Percentiles rank a stretch among this genome's conserved stretches.
These are phyloP conservation scores for Calonectria ilicicola DNA, from an alignment of 2,329 filamentous ascomycete genomes.

Conservation along the genomic window DNA sequence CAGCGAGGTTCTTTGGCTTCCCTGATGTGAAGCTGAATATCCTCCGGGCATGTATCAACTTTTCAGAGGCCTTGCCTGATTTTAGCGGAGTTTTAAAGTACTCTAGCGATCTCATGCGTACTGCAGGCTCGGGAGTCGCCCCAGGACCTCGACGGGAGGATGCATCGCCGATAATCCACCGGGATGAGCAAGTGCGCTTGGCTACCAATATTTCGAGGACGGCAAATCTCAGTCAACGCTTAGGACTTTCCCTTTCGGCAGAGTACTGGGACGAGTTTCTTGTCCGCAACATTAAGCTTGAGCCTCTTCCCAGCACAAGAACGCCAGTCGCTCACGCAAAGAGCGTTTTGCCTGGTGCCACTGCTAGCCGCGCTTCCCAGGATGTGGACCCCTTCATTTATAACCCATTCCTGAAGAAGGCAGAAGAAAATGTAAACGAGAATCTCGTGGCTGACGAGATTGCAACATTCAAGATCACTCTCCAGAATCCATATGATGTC, in stretches of 20 bases:
- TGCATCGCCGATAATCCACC: conserved; percentile 75
- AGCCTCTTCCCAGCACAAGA: conserved; percentile 69
- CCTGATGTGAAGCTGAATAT: conserved; percentile 86
- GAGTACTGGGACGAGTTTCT: conserved; percentile 99
- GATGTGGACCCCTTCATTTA: conserved; percentile 91
- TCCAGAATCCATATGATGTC: conserved; percentile 96
- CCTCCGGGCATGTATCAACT: conserved; percentile 88
- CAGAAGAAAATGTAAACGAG: conserved; percentile 70
- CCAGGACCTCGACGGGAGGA: conserved; percentile 77
- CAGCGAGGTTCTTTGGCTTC: conserved; percentile 79
- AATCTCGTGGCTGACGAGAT: conserved; percentile 84
- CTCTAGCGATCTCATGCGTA: conserved; percentile 85
- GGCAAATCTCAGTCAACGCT: conserved; percentile 77
- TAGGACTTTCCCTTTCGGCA: conserved; percentile 79
- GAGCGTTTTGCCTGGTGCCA: conserved; percentile 64
- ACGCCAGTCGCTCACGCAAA: conserved; percentile 75
- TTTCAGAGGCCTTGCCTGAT: conserved; percentile 93
- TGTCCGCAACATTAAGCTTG: conserved; percentile 80
- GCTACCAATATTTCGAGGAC: conserved; percentile 89
- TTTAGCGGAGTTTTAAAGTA: conserved; percentile 90
- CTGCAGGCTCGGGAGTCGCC: conserved; percentile 83
- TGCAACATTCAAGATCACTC: conserved; percentile 81
- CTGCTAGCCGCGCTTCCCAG: conserved; percentile 64
- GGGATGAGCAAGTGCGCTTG: conserved; percentile 89
- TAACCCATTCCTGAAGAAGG: conserved; percentile 86